Evolutionary conservation across 192 early-diverging fungal genomes (phyloP), one percentile per base, ranked within the genome.

Genomic region (Chytriomyces sp.): DNA sequence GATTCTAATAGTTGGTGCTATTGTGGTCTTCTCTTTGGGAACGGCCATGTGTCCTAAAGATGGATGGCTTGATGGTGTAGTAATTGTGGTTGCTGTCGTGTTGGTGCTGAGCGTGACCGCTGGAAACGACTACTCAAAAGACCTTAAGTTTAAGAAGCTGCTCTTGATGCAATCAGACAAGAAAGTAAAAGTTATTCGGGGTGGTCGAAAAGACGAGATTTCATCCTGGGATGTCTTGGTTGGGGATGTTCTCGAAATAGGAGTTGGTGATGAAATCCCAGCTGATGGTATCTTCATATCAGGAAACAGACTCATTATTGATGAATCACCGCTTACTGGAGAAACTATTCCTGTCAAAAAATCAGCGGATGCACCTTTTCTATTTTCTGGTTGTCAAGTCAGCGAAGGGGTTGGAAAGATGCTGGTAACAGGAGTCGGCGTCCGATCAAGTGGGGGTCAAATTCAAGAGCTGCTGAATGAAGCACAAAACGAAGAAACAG

Each of bases 331-430:
- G 26, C 75, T 88, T 7, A 88, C 86, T 1, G 86, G 86, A 31
- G 86, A 88, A 77, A 80, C 86, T 8, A 52, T 85, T 8, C 84
- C 86, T n/a, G 79, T 84, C 49, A 84, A 85, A 71, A 88, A 88
- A 44, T 38, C 30, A 55, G 33, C 68, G 14, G 49, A 78, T 10
- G 72, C 79, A 2, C 86, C 86, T 14, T 88, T 84, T 72, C 44
- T 85, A 59, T 88, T 88, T 58, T 81, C 79, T 4, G 86, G 86
- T 12, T 85, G 81, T 70, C 84, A 85, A 75, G 77, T 86, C 22
- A 72, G 73, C 64, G 86, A 88, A 78, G 86, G 86, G 30, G 68
- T 74, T 36, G 86, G 82, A 1, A 25, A 75, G 2, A 85, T 86
- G 76, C 75, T 86, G 28, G 80, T 86, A 6, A 85, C 86, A 2